A percentile compares a stretch with the other conserved stretches of the same genome.
Conservation (phyloP, 208 protist genomes). For the Borovskyia barvae region DNA sequence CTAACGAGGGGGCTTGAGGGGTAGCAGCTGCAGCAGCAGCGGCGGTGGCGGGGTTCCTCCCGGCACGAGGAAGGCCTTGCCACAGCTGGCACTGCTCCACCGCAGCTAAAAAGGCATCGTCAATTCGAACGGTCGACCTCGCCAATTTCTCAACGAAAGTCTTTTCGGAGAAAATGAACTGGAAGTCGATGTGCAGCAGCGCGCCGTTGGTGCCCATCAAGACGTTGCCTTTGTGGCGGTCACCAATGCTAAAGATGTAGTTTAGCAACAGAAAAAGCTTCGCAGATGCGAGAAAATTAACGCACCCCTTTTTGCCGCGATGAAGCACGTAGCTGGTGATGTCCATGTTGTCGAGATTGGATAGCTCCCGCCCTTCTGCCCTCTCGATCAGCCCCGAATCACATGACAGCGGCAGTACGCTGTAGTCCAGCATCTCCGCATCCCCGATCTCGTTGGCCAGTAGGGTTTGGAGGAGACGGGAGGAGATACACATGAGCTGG, state of each 20-base stretch:
- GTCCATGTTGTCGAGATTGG: conserved; percentile 30
- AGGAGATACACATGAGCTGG: conserved; percentile 79
- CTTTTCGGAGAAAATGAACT: conserved; percentile 58
- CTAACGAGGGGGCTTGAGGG: not conserved
- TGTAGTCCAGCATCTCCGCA: conserved; percentile 61
- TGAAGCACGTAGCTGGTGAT: conserved; percentile 33
- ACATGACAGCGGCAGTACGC: conserved; percentile 59
- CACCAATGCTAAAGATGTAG: conserved; percentile 83
- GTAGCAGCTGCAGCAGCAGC: not conserved
- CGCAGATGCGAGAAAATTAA: conserved; percentile 68
- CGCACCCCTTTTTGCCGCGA: conserved; percentile 10
- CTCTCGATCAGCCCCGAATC: conserved; percentile 72
- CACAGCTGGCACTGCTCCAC: conserved; percentile 29
- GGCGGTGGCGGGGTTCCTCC: not conserved
- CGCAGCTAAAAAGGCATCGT: conserved; percentile 37
- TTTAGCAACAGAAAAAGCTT: conserved; percentile 84
- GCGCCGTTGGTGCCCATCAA: conserved; percentile 67
- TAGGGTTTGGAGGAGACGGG: conserved; percentile 53
- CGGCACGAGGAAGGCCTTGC: not conserved
- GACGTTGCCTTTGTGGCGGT: conserved; percentile 82
- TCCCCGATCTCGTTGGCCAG: conserved; percentile 38
- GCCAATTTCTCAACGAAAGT: conserved; percentile 56
- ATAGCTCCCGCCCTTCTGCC: conserved; percentile 45
- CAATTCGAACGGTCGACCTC: conserved; percentile 41
- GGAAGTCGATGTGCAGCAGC: conserved; percentile 87